Conservation (phyloP, 257 asterid genomes). For the Primulina huaijiensis region DNA sequence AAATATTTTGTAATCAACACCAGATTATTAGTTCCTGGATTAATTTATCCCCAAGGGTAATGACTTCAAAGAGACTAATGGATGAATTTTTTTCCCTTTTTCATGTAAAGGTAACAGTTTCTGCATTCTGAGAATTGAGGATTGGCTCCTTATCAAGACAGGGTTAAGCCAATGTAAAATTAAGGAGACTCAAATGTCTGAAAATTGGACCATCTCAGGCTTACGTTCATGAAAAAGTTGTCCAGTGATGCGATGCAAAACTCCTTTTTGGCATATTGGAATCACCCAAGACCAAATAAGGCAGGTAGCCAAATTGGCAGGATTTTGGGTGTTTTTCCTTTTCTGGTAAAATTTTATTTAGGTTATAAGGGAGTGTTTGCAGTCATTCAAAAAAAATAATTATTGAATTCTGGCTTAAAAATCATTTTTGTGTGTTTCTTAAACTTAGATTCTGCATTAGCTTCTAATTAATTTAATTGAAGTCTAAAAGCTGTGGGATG, state of each 20-base stretch:
- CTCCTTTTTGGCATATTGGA: too few relatives aligned
- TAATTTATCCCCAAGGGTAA: not conserved
- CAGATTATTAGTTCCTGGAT: not conserved
- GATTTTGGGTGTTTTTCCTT: too few relatives aligned
- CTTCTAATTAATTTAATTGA: too few relatives aligned
- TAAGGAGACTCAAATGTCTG: not conserved
- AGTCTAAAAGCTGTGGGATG: too few relatives aligned
- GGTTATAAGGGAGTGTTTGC: too few relatives aligned
- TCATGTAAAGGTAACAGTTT: not conserved
- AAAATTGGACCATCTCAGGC: not conserved
- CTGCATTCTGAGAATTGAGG: not conserved
- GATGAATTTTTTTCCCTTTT: not conserved
- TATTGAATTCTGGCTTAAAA: too few relatives aligned
- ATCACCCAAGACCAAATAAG: too few relatives aligned
- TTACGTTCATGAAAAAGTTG: not conserved
- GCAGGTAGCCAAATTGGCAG: too few relatives aligned
- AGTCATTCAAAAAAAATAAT: too few relatives aligned
- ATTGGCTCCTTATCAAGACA: not conserved
- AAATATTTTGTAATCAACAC: not conserved
- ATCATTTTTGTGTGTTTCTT: too few relatives aligned
- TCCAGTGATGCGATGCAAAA: not conserved
- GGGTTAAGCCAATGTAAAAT: not conserved
- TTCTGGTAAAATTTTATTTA: too few relatives aligned
- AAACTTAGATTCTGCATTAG: too few relatives aligned
- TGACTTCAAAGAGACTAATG: not conserved